Conservation (phyloP, 257 asterid genomes). For the Fraxinus excelsior region DNA sequence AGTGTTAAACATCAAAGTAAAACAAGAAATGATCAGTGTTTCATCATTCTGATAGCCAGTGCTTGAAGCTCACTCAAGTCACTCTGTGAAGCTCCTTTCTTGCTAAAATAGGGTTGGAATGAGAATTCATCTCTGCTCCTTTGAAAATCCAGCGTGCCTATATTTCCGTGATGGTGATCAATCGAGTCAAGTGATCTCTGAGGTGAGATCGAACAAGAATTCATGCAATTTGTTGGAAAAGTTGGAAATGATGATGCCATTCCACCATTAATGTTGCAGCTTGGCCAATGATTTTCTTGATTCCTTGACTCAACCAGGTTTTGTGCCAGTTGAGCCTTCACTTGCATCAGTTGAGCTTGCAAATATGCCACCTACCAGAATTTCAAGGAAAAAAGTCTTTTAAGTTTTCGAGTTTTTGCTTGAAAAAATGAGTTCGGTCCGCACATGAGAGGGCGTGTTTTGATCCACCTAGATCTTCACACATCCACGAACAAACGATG, state of each 20-base stretch:
- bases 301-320: constrained; percentile 46
- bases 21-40: constrained; percentile 28
- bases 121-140: constrained; percentile 36
- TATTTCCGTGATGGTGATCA: constrained; percentile 28
- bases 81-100: constrained; percentile 64
- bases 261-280: constrained; percentile 18
- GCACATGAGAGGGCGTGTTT: not conserved
- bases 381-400: not conserved
- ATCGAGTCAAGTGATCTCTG: constrained; percentile 73
- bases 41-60: constrained; percentile 85
- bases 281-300: constrained; percentile 39
- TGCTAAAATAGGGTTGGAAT: constrained; percentile 30
- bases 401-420: not conserved
- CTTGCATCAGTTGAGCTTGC: constrained; percentile 82
- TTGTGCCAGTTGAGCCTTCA: constrained; percentile 66
- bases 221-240: constrained; percentile 33
- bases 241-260: constrained; percentile 30
- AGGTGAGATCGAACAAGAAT: constrained; percentile 47
- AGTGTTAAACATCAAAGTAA: constrained; percentile 9
- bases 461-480: not conserved
- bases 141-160: constrained; percentile 40
- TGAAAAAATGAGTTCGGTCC: not conserved
- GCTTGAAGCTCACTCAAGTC: constrained; percentile 86
- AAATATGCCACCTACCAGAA: constrained; percentile 62
- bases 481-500: not conserved